These are phyloP conservation scores for Backusella australiensis DNA, from an alignment of 192 early-diverging fungal species.

Conservation along the genomic window DNA sequence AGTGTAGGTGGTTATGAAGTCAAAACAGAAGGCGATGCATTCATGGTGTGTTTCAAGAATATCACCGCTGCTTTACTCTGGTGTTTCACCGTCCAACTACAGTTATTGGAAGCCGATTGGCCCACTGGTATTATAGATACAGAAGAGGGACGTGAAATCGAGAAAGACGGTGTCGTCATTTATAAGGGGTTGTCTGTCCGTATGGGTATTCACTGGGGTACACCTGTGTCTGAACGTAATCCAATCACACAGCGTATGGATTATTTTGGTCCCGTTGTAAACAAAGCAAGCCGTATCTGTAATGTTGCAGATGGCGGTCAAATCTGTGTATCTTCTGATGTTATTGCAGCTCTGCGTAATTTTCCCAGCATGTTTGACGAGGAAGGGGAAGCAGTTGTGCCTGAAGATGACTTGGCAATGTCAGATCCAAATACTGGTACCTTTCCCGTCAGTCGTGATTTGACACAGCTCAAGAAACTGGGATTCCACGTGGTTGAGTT, in stretches of 20 bases:
- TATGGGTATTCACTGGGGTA: constrained; percentile 93
- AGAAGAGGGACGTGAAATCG: constrained; percentile 72
- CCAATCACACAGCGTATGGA: constrained; percentile 92
- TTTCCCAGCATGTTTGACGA: constrained; percentile 27
- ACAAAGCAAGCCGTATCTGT: constrained; percentile 80
- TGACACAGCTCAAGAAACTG: constrained; percentile 52
- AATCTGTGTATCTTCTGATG: constrained; percentile 83
- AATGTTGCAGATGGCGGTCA: constrained; percentile 88
- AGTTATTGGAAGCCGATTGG: constrained; percentile 83
- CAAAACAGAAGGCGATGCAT: constrained; percentile 93
- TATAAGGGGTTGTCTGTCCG: constrained; percentile 87
- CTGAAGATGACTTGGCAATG: neutral
- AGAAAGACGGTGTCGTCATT: constrained; percentile 61
- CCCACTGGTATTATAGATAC: constrained; percentile 79
- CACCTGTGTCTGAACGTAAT: constrained; percentile 85
- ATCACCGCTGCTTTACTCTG: constrained; percentile 80
- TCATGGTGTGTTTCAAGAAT: constrained; percentile 90
- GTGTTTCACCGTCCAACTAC: constrained; percentile 85
- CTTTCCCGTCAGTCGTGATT: constrained; percentile 18
- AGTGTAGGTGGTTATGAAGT: constrained; percentile 91
- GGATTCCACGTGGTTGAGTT: constrained; percentile 69
- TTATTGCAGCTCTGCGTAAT: constrained; percentile 37
- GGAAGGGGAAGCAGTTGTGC: neutral
- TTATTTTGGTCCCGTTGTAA: constrained; percentile 94
- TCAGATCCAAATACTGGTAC: neutral